Percentiles rank a stretch among this genome's conserved stretches.
phyloP scores from a whole-genome alignment of 495 filamentous ascomycete genomes.

The Tuber brumale region DNA sequence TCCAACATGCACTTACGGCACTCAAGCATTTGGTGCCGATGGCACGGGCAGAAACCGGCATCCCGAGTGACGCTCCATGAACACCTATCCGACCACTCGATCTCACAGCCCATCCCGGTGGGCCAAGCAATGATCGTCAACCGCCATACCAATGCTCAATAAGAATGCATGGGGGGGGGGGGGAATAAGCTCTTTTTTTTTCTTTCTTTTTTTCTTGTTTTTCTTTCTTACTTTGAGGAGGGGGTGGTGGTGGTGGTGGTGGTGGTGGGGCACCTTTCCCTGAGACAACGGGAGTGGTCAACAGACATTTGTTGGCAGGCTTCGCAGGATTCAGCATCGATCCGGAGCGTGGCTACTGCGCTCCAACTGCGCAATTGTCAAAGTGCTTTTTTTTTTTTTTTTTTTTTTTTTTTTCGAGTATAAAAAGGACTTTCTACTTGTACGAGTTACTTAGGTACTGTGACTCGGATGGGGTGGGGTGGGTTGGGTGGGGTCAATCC shows the following conservation, averaged over 20 bases:
- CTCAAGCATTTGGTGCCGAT: background rate
- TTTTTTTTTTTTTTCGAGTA: no score
- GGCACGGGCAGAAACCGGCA: background rate
- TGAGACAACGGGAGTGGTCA: background rate
- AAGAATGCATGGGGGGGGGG: no score
- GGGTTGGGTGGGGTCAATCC: no score
- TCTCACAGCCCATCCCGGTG: background rate
- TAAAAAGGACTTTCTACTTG: no score
- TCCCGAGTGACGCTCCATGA: background rate
- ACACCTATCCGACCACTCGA: background rate
- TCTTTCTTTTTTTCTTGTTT: no score
- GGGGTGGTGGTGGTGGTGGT: background rate
- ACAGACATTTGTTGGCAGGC: background rate
- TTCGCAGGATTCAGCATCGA: background rate
- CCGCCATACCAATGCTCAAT: background rate
- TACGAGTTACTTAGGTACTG: no score
- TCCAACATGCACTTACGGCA: background rate
- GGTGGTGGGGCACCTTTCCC: background rate
- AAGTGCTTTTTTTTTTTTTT: no score
- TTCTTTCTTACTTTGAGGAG: background rate
- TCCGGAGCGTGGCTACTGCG: background rate
- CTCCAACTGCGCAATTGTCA: no score
- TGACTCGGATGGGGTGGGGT: no score
- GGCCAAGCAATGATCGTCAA: background rate
- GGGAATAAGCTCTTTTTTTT: background rate